phyloP scores from a whole-genome alignment of 1,284 basidiomycete genomes.

The Sporisorium reilianum region DNA sequence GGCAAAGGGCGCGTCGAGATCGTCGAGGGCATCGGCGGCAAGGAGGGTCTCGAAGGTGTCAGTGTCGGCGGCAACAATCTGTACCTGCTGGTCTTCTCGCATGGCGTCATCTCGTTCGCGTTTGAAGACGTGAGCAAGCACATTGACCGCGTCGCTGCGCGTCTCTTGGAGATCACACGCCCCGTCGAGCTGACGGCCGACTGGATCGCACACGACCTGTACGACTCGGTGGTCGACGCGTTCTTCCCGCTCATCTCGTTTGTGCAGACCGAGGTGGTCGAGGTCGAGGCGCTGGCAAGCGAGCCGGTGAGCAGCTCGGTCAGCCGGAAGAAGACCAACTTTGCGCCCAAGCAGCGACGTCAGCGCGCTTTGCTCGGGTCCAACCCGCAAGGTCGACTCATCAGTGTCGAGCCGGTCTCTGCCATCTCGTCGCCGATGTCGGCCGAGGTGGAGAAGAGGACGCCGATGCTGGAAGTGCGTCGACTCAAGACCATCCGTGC shows the following conservation, averaged over 20 bases:
- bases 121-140: slow-evolving; percentile 92
- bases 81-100: slow-evolving; percentile 88
- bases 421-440: slow-evolving; percentile 10
- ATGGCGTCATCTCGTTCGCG: slow-evolving; percentile 92
- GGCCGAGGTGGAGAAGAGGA: slow-evolving; percentile 40
- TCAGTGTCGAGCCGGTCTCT: slow-evolving; percentile 47
- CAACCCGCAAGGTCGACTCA: slow-evolving; percentile 45
- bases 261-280: slow-evolving; percentile 80
- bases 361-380: slow-evolving; percentile 40
- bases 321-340: slow-evolving; percentile 37
- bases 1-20: slow-evolving; percentile 72
- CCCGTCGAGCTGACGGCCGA: slow-evolving; percentile 70
- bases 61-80: slow-evolving; percentile 84
- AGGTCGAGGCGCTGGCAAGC: slow-evolving; percentile 48
- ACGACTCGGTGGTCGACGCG: slow-evolving; percentile 93
- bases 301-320: slow-evolving; percentile 14
- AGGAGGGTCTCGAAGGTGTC: slow-evolving; percentile 75
- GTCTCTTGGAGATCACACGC: slow-evolving; percentile 71
- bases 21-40: slow-evolving; percentile 73
- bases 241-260: slow-evolving; percentile 89
- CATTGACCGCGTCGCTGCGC: slow-evolving; percentile 80
- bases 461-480: slow-evolving; percentile 48
- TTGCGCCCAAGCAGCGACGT: slow-evolving; percentile 51
- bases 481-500: slow-evolving; percentile 46
- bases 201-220: slow-evolving; percentile 92